Evolutionary conservation across 495 filamentous ascomycete genomes (phyloP).

Genomic region (Collariella sp.): DNA sequence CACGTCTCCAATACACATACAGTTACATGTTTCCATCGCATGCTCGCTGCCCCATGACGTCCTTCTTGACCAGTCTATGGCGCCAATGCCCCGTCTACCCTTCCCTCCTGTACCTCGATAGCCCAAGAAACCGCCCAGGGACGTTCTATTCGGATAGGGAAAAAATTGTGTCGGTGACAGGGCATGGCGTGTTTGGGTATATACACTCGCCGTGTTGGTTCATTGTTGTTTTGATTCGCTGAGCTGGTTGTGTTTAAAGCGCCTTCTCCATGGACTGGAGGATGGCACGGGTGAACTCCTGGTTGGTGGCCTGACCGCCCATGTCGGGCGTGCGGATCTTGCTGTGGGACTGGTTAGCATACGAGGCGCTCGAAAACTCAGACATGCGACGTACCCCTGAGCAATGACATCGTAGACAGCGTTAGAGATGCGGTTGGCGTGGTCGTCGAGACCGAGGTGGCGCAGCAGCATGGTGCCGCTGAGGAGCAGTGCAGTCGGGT

Average conservation of each 20-base stretch:
- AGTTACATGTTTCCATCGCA: neutral
- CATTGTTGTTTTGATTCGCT: neutral
- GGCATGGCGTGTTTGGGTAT: neutral
- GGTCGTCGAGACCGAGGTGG: constrained; percentile 92
- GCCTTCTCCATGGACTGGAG: constrained; percentile 79
- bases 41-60: neutral
- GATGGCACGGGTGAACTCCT: constrained; percentile 91
- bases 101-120: neutral
- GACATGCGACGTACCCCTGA: constrained; percentile 61
- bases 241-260: constrained; percentile 14
- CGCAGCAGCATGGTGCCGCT: constrained; percentile 93
- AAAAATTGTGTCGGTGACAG: neutral
- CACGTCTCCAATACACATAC: neutral
- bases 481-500: constrained; percentile 91
- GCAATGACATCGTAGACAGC: constrained; percentile 93
- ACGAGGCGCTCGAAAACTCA: neutral
- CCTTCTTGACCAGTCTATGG: constrained; percentile 6
- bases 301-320: constrained; percentile 80
- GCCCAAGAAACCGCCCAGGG: neutral
- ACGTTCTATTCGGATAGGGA: neutral
- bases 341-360: constrained; percentile 42
- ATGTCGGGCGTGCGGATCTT: constrained; percentile 85
- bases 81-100: neutral
- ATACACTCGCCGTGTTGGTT: neutral
- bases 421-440: constrained; percentile 96